A percentile compares a stretch with the other conserved stretches of the same genome.
Conservation (phyloP, 2,329 filamentous ascomycete species). For the Aureobasidium vineae region DNA sequence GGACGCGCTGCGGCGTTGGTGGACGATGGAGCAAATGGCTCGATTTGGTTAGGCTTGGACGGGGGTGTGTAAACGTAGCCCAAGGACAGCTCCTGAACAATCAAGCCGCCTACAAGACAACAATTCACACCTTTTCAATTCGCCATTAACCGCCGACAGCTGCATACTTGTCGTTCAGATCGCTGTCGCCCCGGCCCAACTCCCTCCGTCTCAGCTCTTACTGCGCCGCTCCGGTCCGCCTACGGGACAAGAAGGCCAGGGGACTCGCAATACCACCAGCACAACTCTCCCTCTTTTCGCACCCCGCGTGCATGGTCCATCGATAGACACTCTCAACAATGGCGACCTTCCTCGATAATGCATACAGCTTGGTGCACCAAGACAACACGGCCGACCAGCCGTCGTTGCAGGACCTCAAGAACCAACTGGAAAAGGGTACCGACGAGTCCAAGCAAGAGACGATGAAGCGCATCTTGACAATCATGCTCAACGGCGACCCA, state of each 20-base stretch:
- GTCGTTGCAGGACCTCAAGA: slow-evolving; percentile 84
- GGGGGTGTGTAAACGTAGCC: slow-evolving; percentile 17
- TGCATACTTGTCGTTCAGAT: not conserved
- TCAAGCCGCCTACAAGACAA: slow-evolving; percentile 3
- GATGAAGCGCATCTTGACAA: slow-evolving; percentile 91
- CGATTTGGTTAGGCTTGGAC: not conserved
- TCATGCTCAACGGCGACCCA: slow-evolving; percentile 97
- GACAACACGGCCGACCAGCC: slow-evolving; percentile 96
- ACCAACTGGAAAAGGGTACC: slow-evolving; percentile 46
- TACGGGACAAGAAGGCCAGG: slow-evolving; percentile 15
- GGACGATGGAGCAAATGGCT: slow-evolving; percentile 20
- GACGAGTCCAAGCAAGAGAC: slow-evolving; percentile 43
- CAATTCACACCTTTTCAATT: slow-evolving; percentile 1
- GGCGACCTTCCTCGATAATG: slow-evolving; percentile 90
- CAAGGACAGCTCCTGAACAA: slow-evolving; percentile 23
- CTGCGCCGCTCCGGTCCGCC: not conserved
- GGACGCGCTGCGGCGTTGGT: slow-evolving; percentile 5
- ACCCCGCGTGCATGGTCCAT: slow-evolving; percentile 20
- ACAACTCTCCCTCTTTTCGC: slow-evolving; percentile 12
- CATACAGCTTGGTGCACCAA: slow-evolving; percentile 96
- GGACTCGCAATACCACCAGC: slow-evolving; percentile 4
- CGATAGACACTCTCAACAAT: slow-evolving; percentile 56
- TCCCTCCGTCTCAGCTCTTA: not conserved
- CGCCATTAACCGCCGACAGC: not conserved
- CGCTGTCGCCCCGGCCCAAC: not conserved